Base-by-base conservation (phyloP, 306 rosid species). In the Glycyrrhiza uralensis region DNA sequence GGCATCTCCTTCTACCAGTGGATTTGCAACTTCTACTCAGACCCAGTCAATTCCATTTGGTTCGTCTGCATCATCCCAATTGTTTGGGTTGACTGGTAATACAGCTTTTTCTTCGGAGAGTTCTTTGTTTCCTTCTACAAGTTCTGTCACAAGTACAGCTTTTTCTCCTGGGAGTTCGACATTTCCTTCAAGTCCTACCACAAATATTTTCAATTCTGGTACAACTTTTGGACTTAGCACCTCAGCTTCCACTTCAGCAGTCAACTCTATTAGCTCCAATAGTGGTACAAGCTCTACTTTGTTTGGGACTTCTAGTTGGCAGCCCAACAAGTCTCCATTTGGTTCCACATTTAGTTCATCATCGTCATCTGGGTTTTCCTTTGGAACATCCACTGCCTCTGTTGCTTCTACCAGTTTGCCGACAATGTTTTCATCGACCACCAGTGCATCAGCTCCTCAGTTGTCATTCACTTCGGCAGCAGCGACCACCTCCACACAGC, bases 391-490 rank as follows among this genome's bases (percentile, higher is more conserved):
- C 2, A 12, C 84, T 26, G 66, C 70, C 51, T 58, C 86, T 76
- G 69, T 71, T 76, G 51, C 52, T 54, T 57, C 84, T 32, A 74
- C 71, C 70, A 76, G 79, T 33, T 50, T 86, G 13, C 78, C 85
- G 12, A 8, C 30, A 2, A 30, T 76, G 50, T 87, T 93, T 81
- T 88, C 78, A 56, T 82, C 87, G 13, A 68, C 90, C 18, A 77
- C 77, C 46, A 77, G 81, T 50, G 83, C 87, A 56, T 63, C 91
- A 41, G 74, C 85, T 65, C 56, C 88, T 38, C 69, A 52, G 35
- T 94, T 91, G 80, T 71, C 88, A 41, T 94, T 91, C 76, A 72
- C 80, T 58, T 75, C 94, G 11, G 64, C 90, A 23, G 77, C 80
- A 30, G 75, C 79, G 22, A 28, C 82, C 50, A 58, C 87, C 30